Percentiles rank a stretch among this genome's conserved stretches.
Conservation (phyloP, 176 grass and related monocot species). For the Rhipidocladum racemiflorum region DNA sequence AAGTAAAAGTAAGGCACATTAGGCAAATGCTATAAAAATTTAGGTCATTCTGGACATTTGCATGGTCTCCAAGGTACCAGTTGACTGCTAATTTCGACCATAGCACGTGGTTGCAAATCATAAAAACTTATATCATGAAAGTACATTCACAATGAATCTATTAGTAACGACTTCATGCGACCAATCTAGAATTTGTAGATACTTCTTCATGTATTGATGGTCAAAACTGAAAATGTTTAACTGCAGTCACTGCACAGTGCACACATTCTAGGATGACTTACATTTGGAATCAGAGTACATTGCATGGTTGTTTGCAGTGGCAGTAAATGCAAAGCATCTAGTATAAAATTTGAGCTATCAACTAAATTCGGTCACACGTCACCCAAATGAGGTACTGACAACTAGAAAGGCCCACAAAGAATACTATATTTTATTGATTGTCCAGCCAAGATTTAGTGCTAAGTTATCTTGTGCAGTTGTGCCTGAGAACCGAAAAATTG, state of each 20-base stretch:
- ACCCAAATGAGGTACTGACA: constrained; percentile 7
- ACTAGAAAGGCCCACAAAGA: background rate
- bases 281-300: background rate
- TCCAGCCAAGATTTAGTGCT: constrained; percentile 15
- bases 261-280: constrained; percentile 1
- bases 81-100: background rate
- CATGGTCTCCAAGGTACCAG: background rate
- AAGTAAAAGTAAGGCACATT: background rate
- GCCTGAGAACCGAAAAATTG: background rate
- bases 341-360: background rate
- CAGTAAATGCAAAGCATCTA: background rate
- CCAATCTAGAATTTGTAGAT: background rate
- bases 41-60: background rate
- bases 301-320: background rate
- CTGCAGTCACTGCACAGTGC: background rate
- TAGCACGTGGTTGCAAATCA: constrained; percentile 1
- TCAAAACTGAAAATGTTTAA: constrained; percentile 16
- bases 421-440: background rate
- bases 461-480: constrained; percentile 17
- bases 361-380: background rate
- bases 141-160: constrained; percentile 4
- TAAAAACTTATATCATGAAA: background rate
- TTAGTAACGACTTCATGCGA: background rate
- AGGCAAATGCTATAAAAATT: background rate
- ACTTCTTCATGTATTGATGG: constrained; percentile 1